These are phyloP conservation scores for Picochlorum sp. DNA, from an alignment of 139 green algal genomes.

Conservation along the genomic window DNA sequence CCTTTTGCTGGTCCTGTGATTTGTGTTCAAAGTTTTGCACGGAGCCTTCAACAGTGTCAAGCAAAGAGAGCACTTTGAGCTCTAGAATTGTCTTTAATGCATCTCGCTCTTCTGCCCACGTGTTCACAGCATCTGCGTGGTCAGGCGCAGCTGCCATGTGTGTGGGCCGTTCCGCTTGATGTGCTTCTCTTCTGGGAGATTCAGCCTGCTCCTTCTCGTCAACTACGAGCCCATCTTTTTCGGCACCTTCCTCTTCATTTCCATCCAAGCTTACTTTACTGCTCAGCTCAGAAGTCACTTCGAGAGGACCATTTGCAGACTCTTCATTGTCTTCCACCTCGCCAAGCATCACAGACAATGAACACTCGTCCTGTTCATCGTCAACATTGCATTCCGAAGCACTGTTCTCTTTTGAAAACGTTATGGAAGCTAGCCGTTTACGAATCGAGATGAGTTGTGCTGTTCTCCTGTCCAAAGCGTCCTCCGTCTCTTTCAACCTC, in stretches of 20 bases:
- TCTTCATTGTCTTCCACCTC: background rate
- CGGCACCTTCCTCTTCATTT: background rate
- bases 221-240: background rate
- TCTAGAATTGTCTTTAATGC: slow-evolving; percentile 5
- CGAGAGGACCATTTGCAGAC: background rate
- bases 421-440: background rate
- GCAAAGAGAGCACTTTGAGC: background rate
- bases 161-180: too few species aligned
- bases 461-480: slow-evolving; percentile 78
- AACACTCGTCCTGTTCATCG: background rate
- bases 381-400: too few species aligned
- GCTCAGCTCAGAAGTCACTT: slow-evolving; percentile 3
- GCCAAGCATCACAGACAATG: background rate
- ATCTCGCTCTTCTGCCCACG: background rate
- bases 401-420: background rate
- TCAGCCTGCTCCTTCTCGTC: background rate
- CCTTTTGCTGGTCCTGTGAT: background rate
- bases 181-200: background rate
- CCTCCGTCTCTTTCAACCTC: slow-evolving; percentile 56
- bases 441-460: slow-evolving; percentile 76
- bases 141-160: too few species aligned
- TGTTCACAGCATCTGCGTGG: too few species aligned
- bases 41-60: background rate
- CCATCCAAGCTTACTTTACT: background rate
- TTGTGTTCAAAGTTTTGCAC: background rate